phyloP scores from a whole-genome alignment of 345 rosid genomes.

The Trapa incisa region DNA sequence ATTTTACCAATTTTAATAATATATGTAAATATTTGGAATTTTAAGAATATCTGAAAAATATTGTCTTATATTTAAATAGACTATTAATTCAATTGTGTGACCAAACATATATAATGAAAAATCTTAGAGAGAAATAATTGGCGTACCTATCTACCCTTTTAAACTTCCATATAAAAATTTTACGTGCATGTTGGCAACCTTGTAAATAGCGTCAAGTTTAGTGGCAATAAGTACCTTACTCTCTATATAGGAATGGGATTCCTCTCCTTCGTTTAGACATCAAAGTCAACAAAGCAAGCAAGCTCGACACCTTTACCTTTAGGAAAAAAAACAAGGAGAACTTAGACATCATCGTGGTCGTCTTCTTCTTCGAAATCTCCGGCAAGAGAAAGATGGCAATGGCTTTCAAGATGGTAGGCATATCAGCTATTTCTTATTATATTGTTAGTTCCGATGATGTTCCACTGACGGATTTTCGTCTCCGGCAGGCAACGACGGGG shows the following conservation, averaged over 20 bases:
- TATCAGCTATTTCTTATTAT: neutral
- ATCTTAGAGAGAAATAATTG: too few relatives aligned
- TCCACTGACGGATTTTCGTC: neutral
- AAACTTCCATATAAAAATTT: neutral
- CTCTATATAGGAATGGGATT: conserved; percentile 31
- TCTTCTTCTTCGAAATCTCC: neutral
- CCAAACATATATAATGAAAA: too few relatives aligned
- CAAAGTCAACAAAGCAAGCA: neutral
- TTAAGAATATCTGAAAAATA: too few relatives aligned
- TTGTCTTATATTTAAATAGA: too few relatives aligned
- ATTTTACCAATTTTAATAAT: too few relatives aligned
- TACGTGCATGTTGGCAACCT: conserved; percentile 2
- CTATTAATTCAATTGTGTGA: too few relatives aligned
- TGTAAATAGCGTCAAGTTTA: conserved; percentile 9
- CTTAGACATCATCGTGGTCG: neutral
- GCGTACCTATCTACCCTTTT: too few relatives aligned
- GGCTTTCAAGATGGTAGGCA: conserved; percentile 92
- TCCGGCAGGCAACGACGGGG: conserved; percentile 70
- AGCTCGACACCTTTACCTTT: neutral
- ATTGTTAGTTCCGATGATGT: neutral
- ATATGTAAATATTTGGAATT: too few relatives aligned
- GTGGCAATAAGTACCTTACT: conserved; percentile 19
- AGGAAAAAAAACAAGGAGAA: neutral
- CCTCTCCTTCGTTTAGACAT: neutral
- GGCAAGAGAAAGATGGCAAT: conserved; percentile 40